phyloP scores from a whole-genome alignment of 1,284 basidiomycete genomes.

The Laetiporus sulphureus region DNA sequence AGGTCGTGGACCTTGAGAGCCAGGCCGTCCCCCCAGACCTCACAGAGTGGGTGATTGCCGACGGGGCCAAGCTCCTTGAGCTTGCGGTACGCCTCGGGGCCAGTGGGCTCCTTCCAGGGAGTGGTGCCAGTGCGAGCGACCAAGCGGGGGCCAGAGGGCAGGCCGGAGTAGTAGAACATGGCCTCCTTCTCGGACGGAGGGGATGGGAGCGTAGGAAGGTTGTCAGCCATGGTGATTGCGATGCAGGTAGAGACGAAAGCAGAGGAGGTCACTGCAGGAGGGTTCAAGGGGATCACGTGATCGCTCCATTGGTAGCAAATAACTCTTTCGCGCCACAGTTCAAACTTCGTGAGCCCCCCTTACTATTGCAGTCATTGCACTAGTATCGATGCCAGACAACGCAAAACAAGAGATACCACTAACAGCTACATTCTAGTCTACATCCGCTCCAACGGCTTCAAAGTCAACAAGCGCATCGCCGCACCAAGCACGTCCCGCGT shows the following conservation, averaged over 20 bases:
- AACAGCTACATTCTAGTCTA: too few species aligned
- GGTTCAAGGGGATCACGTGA: too few species aligned
- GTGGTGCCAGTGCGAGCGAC: slow-evolving; percentile 23
- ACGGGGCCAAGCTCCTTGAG: slow-evolving; percentile 18
- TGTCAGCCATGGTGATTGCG: too few species aligned
- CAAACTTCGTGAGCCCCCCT: too few species aligned
- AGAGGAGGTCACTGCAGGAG: too few species aligned
- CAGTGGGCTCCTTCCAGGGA: slow-evolving; percentile 20
- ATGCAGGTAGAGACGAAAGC: too few species aligned
- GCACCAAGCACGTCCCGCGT: slow-evolving; percentile 85
- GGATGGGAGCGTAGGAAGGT: slow-evolving; percentile 8
- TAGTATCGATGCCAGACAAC: too few species aligned
- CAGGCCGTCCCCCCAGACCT: slow-evolving; percentile 20
- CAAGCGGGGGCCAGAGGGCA: slow-evolving; percentile 21
- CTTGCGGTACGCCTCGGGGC: slow-evolving; percentile 20
- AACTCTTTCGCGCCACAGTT: too few species aligned
- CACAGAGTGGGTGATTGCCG: slow-evolving; percentile 15
- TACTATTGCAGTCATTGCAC: too few species aligned
- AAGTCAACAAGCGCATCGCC: slow-evolving; percentile 84
- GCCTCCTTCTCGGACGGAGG: slow-evolving; percentile 11
- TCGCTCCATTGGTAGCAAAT: too few species aligned
- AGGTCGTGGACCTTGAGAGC: slow-evolving; percentile 12
- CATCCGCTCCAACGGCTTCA: slow-evolving; percentile 91
- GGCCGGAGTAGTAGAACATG: slow-evolving; percentile 16
- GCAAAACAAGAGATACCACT: too few species aligned